phyloP scores from a whole-genome alignment of 495 filamentous ascomycete genomes.

The Penicillium coprophilum region DNA sequence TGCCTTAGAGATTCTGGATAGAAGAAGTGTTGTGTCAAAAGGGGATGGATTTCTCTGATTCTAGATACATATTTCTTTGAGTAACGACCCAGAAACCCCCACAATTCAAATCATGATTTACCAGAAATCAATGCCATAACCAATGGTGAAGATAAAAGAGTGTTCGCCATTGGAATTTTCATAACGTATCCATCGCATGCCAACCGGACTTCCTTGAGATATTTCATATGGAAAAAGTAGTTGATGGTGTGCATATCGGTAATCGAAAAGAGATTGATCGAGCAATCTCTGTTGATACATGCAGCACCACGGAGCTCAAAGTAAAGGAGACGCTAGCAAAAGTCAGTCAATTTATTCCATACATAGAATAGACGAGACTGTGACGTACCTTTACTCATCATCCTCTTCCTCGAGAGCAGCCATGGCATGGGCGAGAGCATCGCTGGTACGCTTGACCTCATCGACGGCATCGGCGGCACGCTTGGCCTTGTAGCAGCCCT shows the following conservation, averaged over 20 bases:
- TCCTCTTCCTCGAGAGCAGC: slow-evolving; percentile 33
- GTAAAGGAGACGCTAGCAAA: not conserved
- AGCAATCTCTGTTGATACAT: not conserved
- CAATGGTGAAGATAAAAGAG: slow-evolving; percentile 22
- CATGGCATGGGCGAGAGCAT: slow-evolving; percentile 43
- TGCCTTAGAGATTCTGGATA: not conserved
- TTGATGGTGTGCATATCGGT: not conserved
- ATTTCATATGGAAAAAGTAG: not conserved
- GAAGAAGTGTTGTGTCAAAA: not conserved
- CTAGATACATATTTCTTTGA: slow-evolving; percentile 4
- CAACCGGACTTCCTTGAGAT: not conserved
- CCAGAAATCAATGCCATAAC: slow-evolving; percentile 7
- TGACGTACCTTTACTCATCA: slow-evolving; percentile 27
- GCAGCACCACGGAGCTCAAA: not conserved
- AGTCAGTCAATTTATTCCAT: not conserved
- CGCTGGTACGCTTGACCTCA: slow-evolving; percentile 39
- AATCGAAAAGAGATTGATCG: not conserved
- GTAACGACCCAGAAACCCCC: slow-evolving; percentile 1
- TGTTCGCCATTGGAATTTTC: slow-evolving; percentile 18
- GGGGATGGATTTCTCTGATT: slow-evolving; percentile 4
- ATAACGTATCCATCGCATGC: not conserved
- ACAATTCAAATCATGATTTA: slow-evolving; percentile 3
- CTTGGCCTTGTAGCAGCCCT: slow-evolving; percentile 49
- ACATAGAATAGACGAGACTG: not conserved
- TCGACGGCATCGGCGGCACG: slow-evolving; percentile 43